Base-by-base conservation (phyloP, 306 rosid genomes). In the Cotoneaster glaucophyllus region DNA sequence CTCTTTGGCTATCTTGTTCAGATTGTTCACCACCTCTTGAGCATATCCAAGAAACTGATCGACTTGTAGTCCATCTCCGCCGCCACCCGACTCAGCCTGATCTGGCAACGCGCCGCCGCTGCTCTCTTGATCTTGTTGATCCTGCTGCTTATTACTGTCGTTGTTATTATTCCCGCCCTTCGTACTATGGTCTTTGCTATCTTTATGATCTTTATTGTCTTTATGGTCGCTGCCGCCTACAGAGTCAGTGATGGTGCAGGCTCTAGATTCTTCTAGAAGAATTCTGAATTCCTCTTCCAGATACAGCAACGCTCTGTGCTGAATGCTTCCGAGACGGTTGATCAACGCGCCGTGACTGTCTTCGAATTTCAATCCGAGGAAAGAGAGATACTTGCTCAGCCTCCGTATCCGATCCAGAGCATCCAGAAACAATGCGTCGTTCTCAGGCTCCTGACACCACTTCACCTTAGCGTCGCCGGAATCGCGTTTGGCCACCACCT, bases 271-370 rank as follows among this genome's bases (percentile, higher is more conserved):
- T 78, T 93, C 98, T 12, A 90, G 64, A 19, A 90, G 73, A 19
- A 78, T 6, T 3, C 92, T 79, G 77, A 93, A 89, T 29, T 87
- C 93, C 15, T 93, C 96, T 70, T 93, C 96, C 72, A 93, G 78
- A 86, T 73, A 79, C 15, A 90, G 31, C 86, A 90, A 82, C 8
- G 77, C 79, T 62, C 87, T 82, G 71, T 89, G 89, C 14, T 89
- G 91, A 61, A 85, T 79, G 43, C 26, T 56, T 1, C 87, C 84
- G 2, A 84, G 66, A 72, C 86, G 90, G 28, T 93, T 93, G 61
- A 85, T 39, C 80, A 87, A 54, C 56, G 75, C 75, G 8, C 61
- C 70, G 31, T 69, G 77, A 54, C 24, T 31, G 17, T 61, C 74
- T 2, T 77, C 83, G 4, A 74, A 61, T 3, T 84, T 76, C 12